Percentiles rank a stretch among this genome's conserved stretches.
Conservation (phyloP, 202 grass and related monocot genomes). For the Panicum virgatum region DNA sequence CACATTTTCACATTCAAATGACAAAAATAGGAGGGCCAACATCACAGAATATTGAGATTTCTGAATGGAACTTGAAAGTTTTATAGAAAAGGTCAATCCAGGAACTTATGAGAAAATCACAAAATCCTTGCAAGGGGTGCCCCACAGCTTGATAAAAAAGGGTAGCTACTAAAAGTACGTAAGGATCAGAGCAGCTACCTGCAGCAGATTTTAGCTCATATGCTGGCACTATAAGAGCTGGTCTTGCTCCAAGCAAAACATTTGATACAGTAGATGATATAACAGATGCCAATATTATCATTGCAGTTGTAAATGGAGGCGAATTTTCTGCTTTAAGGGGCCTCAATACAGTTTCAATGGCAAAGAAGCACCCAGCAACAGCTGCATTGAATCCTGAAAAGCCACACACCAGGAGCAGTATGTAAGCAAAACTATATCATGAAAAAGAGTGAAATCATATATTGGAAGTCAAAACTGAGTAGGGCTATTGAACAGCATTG, state of each 20-base stretch:
- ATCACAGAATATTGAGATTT: conserved; percentile 23
- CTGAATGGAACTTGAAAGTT: background rate
- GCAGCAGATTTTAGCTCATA: conserved; percentile 99
- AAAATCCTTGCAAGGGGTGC: background rate
- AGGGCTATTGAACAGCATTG: background rate
- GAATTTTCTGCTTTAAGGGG: conserved; percentile 89
- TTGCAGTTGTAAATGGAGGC: conserved; percentile 87
- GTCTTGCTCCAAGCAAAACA: conserved; percentile 92
- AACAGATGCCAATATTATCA: conserved; percentile 98
- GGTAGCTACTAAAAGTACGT: conserved; percentile 26
- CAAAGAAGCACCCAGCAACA: conserved; percentile 92
- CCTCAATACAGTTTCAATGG: conserved; percentile 84
- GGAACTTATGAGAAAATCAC: background rate
- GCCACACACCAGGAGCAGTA: conserved; percentile 1
- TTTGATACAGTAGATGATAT: conserved; percentile 98
- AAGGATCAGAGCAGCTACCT: conserved; percentile 65
- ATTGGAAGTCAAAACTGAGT: background rate
- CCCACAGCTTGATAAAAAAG: background rate
- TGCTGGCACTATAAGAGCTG: conserved; percentile 87
- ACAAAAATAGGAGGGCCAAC: background rate
- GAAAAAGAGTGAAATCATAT: background rate
- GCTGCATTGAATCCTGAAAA: conserved; percentile 94
- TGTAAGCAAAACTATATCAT: conserved; percentile 27
- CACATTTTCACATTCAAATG: conserved; percentile 6
- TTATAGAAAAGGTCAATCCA: background rate